phyloP scores from a whole-genome alignment of 2,329 filamentous ascomycete species.

The Botrytis squamosa region DNA sequence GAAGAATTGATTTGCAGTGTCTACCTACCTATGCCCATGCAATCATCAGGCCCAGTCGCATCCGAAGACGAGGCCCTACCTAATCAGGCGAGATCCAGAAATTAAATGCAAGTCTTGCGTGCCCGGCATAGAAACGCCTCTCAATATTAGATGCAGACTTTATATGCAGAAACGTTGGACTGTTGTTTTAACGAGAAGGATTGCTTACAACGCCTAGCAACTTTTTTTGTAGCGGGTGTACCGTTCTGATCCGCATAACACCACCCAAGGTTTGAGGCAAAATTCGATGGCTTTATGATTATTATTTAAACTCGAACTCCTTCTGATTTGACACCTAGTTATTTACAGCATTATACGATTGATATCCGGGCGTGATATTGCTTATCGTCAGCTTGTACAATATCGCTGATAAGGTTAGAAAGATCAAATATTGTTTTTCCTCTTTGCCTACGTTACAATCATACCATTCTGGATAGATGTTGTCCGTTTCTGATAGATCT shows the following conservation, averaged over 20 bases:
- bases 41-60: background rate
- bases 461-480: background rate
- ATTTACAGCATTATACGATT: background rate
- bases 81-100: background rate
- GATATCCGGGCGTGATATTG: no score
- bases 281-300: background rate
- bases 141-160: background rate
- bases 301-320: background rate
- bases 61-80: background rate
- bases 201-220: background rate
- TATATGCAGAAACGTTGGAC: background rate
- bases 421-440: background rate
- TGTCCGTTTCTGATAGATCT: background rate
- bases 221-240: background rate
- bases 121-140: background rate
- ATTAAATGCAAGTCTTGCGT: background rate
- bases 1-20: background rate
- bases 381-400: background rate
- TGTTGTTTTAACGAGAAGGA: background rate
- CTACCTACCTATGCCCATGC: background rate
- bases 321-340: background rate
- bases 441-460: background rate
- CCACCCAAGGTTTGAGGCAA: background rate
- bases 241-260: background rate
- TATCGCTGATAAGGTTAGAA: background rate